Conservation (phyloP, 2,329 filamentous ascomycete genomes). For the Monilinia aucupariae region DNA sequence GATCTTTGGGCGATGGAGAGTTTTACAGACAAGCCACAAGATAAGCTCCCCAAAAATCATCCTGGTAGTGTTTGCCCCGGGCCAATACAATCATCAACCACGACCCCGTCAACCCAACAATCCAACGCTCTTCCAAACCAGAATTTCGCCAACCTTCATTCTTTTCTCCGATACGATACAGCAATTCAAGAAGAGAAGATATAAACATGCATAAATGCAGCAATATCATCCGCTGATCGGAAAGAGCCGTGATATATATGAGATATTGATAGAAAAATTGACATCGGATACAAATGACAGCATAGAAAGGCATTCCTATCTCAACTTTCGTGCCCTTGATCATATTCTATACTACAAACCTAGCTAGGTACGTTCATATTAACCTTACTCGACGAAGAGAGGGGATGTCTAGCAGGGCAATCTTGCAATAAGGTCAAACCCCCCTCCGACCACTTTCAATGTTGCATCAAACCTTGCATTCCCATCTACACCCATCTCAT, state of each 20-base stretch:
- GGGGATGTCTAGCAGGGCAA: neutral
- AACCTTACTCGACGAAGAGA: neutral
- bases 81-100: conserved; percentile 9
- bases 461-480: conserved; percentile 13
- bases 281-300: conserved; percentile 11
- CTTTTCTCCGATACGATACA: conserved; percentile 8
- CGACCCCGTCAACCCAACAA: neutral
- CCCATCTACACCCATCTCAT: conserved; percentile 5
- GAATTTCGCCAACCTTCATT: neutral
- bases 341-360: neutral
- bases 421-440: neutral
- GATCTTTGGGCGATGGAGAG: neutral
- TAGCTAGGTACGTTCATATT: neutral
- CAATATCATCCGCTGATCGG: neutral
- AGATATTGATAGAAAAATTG: neutral
- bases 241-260: conserved; percentile 5
- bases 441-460: neutral
- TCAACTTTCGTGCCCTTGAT: neutral
- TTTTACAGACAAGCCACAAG: neutral
- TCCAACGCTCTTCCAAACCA: neutral
- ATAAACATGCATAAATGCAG: conserved; percentile 5
- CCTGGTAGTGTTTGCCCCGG: conserved; percentile 4
- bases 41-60: conserved; percentile 15
- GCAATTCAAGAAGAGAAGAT: conserved; percentile 2
- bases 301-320: neutral